Base-by-base conservation (phyloP, 1,139 yeast species). In the Insectozyma bohioensis region DNA sequence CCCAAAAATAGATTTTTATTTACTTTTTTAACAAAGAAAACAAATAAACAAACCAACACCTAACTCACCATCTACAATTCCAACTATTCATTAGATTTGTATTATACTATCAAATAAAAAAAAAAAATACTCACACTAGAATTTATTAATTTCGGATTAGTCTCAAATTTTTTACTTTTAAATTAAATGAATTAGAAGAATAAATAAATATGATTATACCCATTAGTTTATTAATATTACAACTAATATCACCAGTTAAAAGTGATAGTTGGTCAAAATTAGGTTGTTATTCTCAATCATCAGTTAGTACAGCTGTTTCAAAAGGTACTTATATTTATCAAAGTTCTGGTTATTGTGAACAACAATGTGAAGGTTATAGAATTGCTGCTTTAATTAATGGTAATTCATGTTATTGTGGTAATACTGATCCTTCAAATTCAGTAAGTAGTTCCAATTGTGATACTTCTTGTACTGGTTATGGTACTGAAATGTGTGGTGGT, bases 401-500 rank as follows among this genome's bases (percentile, higher is more conserved):
- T 2, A 54, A 65, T 18, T 52, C 63, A 14, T 82, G 90, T 49
- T 80, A 71, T 49, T 82, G 90, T 56, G 87, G 85, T 20, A 56
- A 67, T 41, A 42, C 61, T 0, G 54, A 56, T 12, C 77, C 80
- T 10, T 46, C 54, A 10, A 57, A 56, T 24, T 50, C 58, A 35
- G 65, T 59, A 2, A 54, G 43, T 37, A 46, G 42, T 20, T 52
- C 64, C 20, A 56, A 67, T 30, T 83, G 92, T 60, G 47, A 67
- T 33, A 48, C 52, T 3, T 37, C 53, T 2, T 83, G 92, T 56
- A 53, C 57, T 28, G 90, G 88, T 5, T 82, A 73, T 54, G 70
- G 71, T 2, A 38, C 46, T 6, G 81, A 78, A 40, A 65, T 54
- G 14, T 83, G 92, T 58, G 92, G 92, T 46, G 86, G 86, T n/a